A percentile compares a stretch with the other conserved stretches of the same genome.
Conservation (phyloP, 148 eudicot genomes). For the Diospyros kaki region DNA sequence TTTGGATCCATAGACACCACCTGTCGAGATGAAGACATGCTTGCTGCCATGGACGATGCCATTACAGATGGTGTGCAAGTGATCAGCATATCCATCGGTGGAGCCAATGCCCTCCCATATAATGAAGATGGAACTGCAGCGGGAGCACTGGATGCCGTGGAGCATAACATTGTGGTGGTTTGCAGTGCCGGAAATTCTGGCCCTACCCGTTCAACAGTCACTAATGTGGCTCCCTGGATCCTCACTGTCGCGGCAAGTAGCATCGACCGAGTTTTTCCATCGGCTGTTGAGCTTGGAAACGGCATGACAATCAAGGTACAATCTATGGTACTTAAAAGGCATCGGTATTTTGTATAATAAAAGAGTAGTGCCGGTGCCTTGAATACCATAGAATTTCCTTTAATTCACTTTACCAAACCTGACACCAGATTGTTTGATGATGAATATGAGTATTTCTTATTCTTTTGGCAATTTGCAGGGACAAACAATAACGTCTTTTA, state of each 20-base stretch:
- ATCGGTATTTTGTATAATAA: too few species aligned
- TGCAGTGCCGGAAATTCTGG: slow-evolving; percentile 82
- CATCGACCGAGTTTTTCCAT: slow-evolving; percentile 54
- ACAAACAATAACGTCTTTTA: too few species aligned
- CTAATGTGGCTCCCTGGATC: slow-evolving; percentile 79
- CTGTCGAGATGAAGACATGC: slow-evolving; percentile 67
- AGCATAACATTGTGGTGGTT: slow-evolving; percentile 52
- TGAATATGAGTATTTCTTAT: too few species aligned
- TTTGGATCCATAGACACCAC: slow-evolving; percentile 36
- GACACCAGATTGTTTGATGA: too few species aligned
- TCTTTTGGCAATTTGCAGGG: too few species aligned
- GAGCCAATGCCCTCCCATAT: slow-evolving; percentile 18
- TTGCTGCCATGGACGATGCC: slow-evolving; percentile 89
- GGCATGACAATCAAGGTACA: slow-evolving; percentile 52
- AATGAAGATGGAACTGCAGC: slow-evolving; percentile 53
- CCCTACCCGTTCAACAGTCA: slow-evolving; percentile 41
- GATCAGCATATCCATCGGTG: slow-evolving; percentile 68
- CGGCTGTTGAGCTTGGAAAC: slow-evolving; percentile 64
- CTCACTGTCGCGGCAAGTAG: slow-evolving; percentile 87
- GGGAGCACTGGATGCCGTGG: slow-evolving; percentile 69
- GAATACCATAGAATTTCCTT: too few species aligned
- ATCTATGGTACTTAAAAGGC: neutral
- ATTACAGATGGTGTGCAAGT: slow-evolving; percentile 74
- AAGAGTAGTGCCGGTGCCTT: too few species aligned
- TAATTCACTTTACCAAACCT: too few species aligned